Percentiles rank a stretch among this genome's conserved stretches.
phyloP scores from a whole-genome alignment of 106 monocot species.

The Vanilla planifolia region DNA sequence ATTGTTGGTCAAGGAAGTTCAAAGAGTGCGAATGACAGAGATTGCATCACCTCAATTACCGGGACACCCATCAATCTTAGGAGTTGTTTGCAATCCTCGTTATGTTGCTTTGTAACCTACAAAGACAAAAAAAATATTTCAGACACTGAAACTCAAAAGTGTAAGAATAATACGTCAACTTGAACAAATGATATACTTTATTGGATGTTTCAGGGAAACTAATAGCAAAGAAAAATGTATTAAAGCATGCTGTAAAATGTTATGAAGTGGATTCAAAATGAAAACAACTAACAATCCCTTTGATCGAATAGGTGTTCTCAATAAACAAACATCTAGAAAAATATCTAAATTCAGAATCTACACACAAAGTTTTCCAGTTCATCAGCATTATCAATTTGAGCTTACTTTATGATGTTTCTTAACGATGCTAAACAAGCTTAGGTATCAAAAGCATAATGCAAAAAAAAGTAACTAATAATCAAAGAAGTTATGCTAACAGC shows the following conservation, averaged over 20 bases:
- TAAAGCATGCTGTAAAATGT: background rate
- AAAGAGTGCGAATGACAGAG: background rate
- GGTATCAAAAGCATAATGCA: background rate
- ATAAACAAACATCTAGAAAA: too few relatives aligned
- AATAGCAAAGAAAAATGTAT: background rate
- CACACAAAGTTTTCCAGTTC: background rate
- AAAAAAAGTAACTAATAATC: background rate
- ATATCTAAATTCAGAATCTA: too few relatives aligned
- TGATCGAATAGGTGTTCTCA: background rate
- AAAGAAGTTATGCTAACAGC: background rate
- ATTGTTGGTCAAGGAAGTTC: background rate
- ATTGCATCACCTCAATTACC: constrained; percentile 56
- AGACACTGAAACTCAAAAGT: background rate
- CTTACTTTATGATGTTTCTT: background rate
- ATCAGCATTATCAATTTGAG: background rate
- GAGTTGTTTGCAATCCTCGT: constrained; percentile 87
- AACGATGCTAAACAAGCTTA: background rate
- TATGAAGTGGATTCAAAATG: background rate
- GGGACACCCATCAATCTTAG: constrained; percentile 91
- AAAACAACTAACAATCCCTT: background rate
- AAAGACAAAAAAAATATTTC: constrained; percentile 1
- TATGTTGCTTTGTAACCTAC: constrained; percentile 82
- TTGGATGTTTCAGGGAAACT: background rate
- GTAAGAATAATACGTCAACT: background rate
- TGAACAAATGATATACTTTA: background rate